Evolutionary conservation across 192 early-diverging fungal species (phyloP).

Genomic region (Mortierella claussenii): DNA sequence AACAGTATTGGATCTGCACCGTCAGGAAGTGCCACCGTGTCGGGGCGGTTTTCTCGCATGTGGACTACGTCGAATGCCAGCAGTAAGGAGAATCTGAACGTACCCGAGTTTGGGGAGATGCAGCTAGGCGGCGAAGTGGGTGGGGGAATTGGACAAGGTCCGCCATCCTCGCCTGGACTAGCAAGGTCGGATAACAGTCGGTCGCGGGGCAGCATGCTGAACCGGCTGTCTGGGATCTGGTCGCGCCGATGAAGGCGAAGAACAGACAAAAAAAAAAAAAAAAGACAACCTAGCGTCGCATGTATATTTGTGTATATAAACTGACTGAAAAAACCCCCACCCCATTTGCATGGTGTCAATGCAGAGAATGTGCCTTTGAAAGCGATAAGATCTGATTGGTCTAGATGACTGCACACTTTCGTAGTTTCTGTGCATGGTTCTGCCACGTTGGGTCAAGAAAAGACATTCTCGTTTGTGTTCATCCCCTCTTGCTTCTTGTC

Average conservation of each 20-base stretch:
- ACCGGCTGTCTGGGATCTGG: conserved; percentile 48
- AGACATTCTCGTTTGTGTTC: no score
- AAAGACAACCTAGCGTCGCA: not conserved
- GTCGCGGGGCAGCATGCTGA: conserved; percentile 25
- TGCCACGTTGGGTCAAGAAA: no score
- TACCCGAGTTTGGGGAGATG: conserved; percentile 42
- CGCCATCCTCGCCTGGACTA: conserved; percentile 16
- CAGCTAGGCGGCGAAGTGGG: no score
- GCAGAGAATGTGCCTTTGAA: no score
- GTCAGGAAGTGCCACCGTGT: conserved; percentile 35
- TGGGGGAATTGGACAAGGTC: no score
- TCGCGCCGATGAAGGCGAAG: conserved; percentile 20
- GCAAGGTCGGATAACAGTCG: conserved; percentile 5
- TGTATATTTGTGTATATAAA: no score
- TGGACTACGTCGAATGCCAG: conserved; percentile 15
- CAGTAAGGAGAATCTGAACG: conserved; percentile 10
- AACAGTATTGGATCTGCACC: conserved; percentile 9
- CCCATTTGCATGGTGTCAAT: no score
- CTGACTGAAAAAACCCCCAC: no score
- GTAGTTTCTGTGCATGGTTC: no score
- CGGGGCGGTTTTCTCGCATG: conserved; percentile 36
- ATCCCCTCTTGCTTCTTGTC: no score
- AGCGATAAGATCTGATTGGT: no score
- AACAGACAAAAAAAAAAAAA: not conserved
- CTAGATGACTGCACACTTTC: no score